phyloP scores from a whole-genome alignment of 169 alveolate genomes.

The Eimeria praecox region DNA sequence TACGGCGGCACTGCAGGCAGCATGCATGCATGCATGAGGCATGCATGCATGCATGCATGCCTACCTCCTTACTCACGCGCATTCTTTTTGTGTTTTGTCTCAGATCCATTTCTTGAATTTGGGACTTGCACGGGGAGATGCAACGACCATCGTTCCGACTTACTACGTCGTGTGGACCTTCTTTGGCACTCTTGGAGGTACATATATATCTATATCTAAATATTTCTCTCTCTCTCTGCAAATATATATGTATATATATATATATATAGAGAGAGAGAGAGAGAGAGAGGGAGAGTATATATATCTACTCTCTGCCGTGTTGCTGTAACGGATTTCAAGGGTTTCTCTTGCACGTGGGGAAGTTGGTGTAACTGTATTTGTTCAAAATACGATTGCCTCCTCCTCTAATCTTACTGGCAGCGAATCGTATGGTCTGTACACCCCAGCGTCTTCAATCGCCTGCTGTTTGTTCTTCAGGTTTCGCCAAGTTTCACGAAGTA shows the following conservation, averaged over 20 bases:
- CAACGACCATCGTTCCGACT: slow-evolving; percentile 91
- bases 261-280: too few species aligned
- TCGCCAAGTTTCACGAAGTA: slow-evolving; percentile 90
- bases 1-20: not conserved
- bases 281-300: too few species aligned
- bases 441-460: too few species aligned
- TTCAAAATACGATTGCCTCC: not conserved
- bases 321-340: not conserved
- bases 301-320: too few species aligned
- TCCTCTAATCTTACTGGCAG: too few species aligned
- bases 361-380: not conserved
- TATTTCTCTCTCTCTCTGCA: too few species aligned
- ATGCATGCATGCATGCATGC: not conserved
- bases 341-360: too few species aligned
- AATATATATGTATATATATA: too few species aligned
- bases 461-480: slow-evolving; percentile 28
- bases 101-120: slow-evolving; percentile 90
- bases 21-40: not conserved
- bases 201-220: too few species aligned
- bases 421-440: too few species aligned
- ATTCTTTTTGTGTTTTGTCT: not conserved
- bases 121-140: slow-evolving; percentile 91
- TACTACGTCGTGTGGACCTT: slow-evolving; percentile 92
- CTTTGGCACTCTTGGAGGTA: slow-evolving; percentile 92
- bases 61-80: not conserved